phyloP scores from a whole-genome alignment of 495 filamentous ascomycete species.

The Aeminium ludgeri region DNA sequence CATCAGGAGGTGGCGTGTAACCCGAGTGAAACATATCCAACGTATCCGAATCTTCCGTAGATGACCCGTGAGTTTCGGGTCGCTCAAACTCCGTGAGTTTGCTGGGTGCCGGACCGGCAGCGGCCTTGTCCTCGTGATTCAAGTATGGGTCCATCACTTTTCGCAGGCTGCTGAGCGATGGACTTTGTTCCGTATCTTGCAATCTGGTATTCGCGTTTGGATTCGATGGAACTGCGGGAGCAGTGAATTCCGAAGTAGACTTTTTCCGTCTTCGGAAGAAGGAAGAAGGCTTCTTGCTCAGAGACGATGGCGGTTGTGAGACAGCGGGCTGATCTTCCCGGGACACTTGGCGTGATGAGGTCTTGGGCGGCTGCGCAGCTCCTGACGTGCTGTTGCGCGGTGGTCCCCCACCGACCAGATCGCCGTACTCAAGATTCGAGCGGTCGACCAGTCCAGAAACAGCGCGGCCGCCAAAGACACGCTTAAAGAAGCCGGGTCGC shows the following conservation, averaged over 20 bases:
- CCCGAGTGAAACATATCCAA: slow-evolving; percentile 43
- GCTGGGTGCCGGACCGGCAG: slow-evolving; percentile 9
- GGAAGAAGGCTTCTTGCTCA: slow-evolving; percentile 78
- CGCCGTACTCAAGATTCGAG: too few relatives aligned
- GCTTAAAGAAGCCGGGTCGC: slow-evolving; percentile 75
- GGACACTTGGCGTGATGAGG: too few relatives aligned
- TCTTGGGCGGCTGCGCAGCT: too few relatives aligned
- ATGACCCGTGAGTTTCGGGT: slow-evolving; percentile 14
- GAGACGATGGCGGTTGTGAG: slow-evolving; percentile 26
- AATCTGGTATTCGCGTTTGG: slow-evolving; percentile 17
- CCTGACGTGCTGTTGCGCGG: too few relatives aligned
- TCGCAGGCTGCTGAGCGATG: slow-evolving; percentile 64
- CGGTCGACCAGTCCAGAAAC: too few relatives aligned
- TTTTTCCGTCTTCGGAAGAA: slow-evolving; percentile 92
- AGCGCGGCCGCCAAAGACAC: slow-evolving; percentile 65
- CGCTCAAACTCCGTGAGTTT: slow-evolving; percentile 12
- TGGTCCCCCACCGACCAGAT: too few relatives aligned
- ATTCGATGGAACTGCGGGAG: slow-evolving; percentile 28
- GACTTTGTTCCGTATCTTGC: slow-evolving; percentile 40
- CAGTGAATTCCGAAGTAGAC: slow-evolving; percentile 46
- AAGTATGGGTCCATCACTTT: slow-evolving; percentile 85
- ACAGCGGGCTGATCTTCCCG: too few relatives aligned
- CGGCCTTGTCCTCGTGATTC: slow-evolving; percentile 6
- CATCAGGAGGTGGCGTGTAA: slow-evolving; percentile 42
- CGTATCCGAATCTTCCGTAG: slow-evolving; percentile 17